These are phyloP conservation scores for Celoporthe dispersa DNA, from an alignment of 2,329 filamentous ascomycete genomes.

Conservation along the genomic window DNA sequence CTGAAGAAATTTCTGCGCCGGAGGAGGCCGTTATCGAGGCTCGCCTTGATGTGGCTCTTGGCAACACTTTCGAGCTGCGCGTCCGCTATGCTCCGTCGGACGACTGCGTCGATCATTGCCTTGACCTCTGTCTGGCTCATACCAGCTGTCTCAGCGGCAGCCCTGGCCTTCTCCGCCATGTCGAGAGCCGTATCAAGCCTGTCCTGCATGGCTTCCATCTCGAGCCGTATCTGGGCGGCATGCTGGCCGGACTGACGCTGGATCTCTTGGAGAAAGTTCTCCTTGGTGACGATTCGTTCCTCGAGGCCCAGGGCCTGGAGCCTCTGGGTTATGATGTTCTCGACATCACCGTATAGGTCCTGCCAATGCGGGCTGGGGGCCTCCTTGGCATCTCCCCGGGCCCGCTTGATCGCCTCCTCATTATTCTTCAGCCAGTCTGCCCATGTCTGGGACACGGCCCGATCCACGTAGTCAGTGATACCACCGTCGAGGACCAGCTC, in stretches of 20 bases:
- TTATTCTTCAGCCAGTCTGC: conserved; percentile 58
- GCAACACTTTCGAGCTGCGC: conserved; percentile 53
- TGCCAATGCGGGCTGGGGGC: conserved; percentile 15
- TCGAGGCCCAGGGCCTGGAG: conserved; percentile 30
- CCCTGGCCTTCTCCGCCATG: conserved; percentile 39
- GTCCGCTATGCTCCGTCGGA: conserved; percentile 50
- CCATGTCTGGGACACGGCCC: conserved; percentile 49
- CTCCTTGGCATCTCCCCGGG: conserved; percentile 2
- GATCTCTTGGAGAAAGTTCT: conserved; percentile 54
- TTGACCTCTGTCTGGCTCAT: conserved; percentile 48
- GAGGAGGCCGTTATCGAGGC: conserved; percentile 50
- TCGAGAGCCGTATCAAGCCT: conserved; percentile 32
- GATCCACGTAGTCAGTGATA: conserved; percentile 30
- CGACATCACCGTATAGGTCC: conserved; percentile 36
- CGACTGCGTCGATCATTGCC: conserved; percentile 45
- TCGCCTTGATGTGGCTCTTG: conserved; percentile 49
- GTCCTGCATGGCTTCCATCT: conserved; percentile 44
- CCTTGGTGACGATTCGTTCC: conserved; percentile 48
- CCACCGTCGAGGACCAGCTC: conserved; percentile 2
- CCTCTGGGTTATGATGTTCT: conserved; percentile 41
- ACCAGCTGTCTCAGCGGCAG: conserved; percentile 35
- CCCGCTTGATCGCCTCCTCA: conserved; percentile 36
- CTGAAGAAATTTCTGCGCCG: conserved; percentile 76
- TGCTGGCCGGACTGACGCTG: conserved; percentile 45
- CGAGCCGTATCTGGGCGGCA: conserved; percentile 44